A percentile compares a stretch with the other conserved stretches of the same genome.
Conservation (phyloP, 306 rosid genomes). For the Quercus alba region DNA sequence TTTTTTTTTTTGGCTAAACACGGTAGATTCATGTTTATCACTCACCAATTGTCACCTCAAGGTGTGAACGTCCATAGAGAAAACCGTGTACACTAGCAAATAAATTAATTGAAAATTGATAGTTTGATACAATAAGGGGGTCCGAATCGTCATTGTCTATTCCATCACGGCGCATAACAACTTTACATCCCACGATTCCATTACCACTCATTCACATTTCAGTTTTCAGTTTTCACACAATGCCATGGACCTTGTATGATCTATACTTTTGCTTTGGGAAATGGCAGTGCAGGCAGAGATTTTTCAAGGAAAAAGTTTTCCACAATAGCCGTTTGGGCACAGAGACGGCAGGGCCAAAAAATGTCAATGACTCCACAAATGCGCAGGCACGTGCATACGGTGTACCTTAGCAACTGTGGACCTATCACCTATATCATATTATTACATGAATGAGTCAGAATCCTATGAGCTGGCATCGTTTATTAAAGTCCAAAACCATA, state of each 20-base stretch:
- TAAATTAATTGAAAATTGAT: too few relatives aligned
- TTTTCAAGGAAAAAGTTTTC: too few relatives aligned
- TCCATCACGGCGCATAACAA: neutral
- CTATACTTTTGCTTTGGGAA: neutral
- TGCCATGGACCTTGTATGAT: neutral
- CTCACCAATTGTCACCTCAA: too few relatives aligned
- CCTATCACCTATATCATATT: neutral
- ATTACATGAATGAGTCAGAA: neutral
- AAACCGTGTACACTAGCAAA: too few relatives aligned
- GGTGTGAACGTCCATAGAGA: too few relatives aligned
- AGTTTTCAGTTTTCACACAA: neutral
- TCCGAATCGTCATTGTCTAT: neutral
- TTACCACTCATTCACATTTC: neutral
- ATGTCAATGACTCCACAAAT: neutral
- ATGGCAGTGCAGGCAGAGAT: neutral
- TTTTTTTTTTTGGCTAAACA: too few relatives aligned
- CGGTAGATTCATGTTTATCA: too few relatives aligned
- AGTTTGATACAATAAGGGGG: neutral
- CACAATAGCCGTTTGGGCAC: neutral
- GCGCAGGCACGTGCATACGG: neutral
- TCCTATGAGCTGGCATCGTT: neutral
- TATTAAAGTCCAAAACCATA: neutral
- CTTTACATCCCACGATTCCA: neutral
- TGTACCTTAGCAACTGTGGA: neutral
- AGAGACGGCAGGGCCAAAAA: too few relatives aligned